Conservation (phyloP, 2,329 filamentous ascomycete genomes). For the Xylaria sp. region DNA sequence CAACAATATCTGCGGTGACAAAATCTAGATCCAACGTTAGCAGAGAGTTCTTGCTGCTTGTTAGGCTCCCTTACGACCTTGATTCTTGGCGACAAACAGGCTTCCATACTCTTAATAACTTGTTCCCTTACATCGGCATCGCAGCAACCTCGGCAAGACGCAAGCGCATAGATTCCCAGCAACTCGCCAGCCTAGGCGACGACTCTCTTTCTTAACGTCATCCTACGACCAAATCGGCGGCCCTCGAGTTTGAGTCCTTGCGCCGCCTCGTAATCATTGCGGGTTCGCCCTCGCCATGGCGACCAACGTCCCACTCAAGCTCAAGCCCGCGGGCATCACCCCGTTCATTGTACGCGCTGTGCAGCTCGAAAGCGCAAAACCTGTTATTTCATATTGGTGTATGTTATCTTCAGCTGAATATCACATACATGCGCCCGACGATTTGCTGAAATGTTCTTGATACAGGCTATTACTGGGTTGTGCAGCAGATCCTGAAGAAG, state of each 20-base stretch:
- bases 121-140: not conserved
- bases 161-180: not conserved
- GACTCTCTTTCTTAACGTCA: not conserved
- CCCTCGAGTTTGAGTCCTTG: not conserved
- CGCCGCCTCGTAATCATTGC: not conserved
- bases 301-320: conserved; percentile 72
- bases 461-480: conserved; percentile 87
- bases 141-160: not conserved
- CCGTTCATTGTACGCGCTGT: conserved; percentile 85
- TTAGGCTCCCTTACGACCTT: conserved; percentile 12
- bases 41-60: not conserved
- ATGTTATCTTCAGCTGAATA: conserved; percentile 53
- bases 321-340: conserved; percentile 84
- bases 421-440: not conserved
- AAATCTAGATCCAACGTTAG: not conserved
- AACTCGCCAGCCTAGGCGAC: not conserved
- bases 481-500: conserved; percentile 88
- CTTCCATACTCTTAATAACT: conserved; percentile 15
- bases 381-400: conserved; percentile 96
- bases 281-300: conserved; percentile 67
- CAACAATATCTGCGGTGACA: not conserved
- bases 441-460: conserved; percentile 27
- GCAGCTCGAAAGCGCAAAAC: conserved; percentile 86
- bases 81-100: conserved; percentile 19
- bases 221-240: not conserved